These are phyloP conservation scores for Inga laurina DNA, from an alignment of 306 rosid species.

Conservation along the genomic window DNA sequence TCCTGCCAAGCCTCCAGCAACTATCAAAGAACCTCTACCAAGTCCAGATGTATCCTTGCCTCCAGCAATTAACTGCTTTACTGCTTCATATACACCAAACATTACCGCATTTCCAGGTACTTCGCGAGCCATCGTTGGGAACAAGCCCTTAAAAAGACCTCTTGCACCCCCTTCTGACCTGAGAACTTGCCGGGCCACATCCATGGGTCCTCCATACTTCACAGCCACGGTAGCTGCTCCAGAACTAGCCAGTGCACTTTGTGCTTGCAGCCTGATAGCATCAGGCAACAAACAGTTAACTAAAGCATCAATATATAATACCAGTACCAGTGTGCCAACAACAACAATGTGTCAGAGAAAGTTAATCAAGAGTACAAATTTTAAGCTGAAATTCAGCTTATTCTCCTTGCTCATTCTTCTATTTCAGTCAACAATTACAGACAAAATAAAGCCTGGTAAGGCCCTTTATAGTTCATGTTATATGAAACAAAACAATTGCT, in stretches of 20 bases:
- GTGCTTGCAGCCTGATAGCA: conserved; percentile 86
- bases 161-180: conserved; percentile 82
- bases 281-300: conserved; percentile 13
- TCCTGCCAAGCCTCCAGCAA: conserved; percentile 94
- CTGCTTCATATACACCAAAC: conserved; percentile 89
- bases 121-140: conserved; percentile 91
- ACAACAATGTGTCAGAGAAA: background rate
- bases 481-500: background rate
- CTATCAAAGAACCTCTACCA: conserved; percentile 83
- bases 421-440: background rate
- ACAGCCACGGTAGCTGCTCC: conserved; percentile 62
- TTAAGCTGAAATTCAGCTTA: background rate
- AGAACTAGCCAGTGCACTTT: conserved; percentile 71
- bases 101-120: conserved; percentile 91
- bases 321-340: background rate
- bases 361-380: background rate
- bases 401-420: background rate
- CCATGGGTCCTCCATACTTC: conserved; percentile 95
- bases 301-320: conserved; percentile 13
- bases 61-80: conserved; percentile 80
- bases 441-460: background rate
- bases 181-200: conserved; percentile 88
- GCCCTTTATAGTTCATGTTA: background rate
- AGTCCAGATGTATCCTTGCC: conserved; percentile 76
- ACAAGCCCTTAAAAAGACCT: conserved; percentile 89